Evolutionary conservation across 2,329 filamentous ascomycete species (phyloP), one percentile per base, ranked within the genome.

Genomic region (Leptographium lundbergii): DNA sequence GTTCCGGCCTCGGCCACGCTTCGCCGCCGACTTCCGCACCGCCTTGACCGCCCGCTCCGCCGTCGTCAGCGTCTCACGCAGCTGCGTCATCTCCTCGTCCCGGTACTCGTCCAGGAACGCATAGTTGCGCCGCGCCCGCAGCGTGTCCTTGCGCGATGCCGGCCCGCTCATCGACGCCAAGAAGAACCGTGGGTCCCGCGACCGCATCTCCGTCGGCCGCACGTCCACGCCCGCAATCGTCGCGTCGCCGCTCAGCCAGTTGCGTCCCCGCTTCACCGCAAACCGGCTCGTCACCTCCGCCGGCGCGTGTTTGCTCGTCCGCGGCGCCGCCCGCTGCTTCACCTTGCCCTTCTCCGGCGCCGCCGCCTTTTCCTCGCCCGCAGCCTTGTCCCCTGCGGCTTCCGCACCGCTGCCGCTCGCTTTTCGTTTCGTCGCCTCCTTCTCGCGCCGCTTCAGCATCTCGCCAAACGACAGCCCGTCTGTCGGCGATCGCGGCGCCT

Each of bases 181-280:
- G 63, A 94, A 89, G 74, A 99, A 99, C 56, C 94, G 87, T 22
- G 94, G 94, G 71, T 99, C 94, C 58, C 92, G 86, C 24, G 77
- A 65, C 17, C 77, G 73, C 7, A 70, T 63, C 57, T 69, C 70
- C 22, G 53, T 17, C 48, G 59, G 55, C 57, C 77, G 72, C 4
- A 95, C 76, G 22, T 94, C 85, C 59, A 61, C 55, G 4, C 62
- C 62, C 1, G 56, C 62, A 59, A 63, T 63, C n/a, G 61, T 60
- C 27, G 60, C 63, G 32, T 61, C 60, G 42, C 61, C 53, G 39
- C 54, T 58, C 5, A 54, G 57, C 63, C 63, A 64, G 62, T 86
- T 84, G 57, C 92, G 88, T 67, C 82, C 86, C 59, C 94, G 87
- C 2, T 87, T 86, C 27, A 99, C 94, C 56, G 88, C 87, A 55